These are phyloP conservation scores for Rostrohypoxylon terebratum DNA, from an alignment of 495 filamentous ascomycete species.

Conservation along the genomic window DNA sequence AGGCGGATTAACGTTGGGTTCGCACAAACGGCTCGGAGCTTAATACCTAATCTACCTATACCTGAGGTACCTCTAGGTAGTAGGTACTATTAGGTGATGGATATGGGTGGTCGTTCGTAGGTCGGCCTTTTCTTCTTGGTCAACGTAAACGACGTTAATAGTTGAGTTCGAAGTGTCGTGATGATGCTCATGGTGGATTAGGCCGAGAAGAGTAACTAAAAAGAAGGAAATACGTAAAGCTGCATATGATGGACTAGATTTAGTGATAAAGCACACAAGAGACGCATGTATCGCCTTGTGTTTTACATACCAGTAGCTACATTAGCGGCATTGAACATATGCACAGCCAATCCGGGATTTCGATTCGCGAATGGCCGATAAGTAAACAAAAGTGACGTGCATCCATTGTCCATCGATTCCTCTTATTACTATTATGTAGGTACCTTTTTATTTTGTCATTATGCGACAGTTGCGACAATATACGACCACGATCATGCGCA, in stretches of 20 bases:
- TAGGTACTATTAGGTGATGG: conserved; percentile 6
- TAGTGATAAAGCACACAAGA: conserved; percentile 40
- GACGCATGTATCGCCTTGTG: conserved; percentile 24
- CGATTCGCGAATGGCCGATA: conserved; percentile 24
- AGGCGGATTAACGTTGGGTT: conserved; percentile 13
- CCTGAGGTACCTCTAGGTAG: background rate
- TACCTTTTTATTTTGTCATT: background rate
- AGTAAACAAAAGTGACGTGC: conserved; percentile 33
- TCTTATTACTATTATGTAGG: background rate
- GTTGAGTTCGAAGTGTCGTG: conserved; percentile 26
- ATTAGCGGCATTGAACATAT: conserved; percentile 35
- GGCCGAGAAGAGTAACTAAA: conserved; percentile 4
- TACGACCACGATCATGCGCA: too few species aligned
- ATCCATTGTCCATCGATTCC: conserved; percentile 5
- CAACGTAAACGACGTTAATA: conserved; percentile 24
- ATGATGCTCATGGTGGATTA: conserved; percentile 46
- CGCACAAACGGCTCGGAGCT: conserved; percentile 13
- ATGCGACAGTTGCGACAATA: background rate
- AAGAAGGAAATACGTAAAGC: conserved; percentile 16
- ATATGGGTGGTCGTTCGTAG: conserved; percentile 2
- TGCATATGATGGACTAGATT: conserved; percentile 27
- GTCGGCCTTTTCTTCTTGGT: conserved; percentile 33
- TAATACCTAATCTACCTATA: conserved; percentile 18
- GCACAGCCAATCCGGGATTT: conserved; percentile 22
- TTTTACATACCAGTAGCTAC: conserved; percentile 39